A percentile compares a stretch with the other conserved stretches of the same genome.
These are phyloP conservation scores for Clarireedia paspali DNA, from an alignment of 2,329 filamentous ascomycete species.

Conservation along the genomic window DNA sequence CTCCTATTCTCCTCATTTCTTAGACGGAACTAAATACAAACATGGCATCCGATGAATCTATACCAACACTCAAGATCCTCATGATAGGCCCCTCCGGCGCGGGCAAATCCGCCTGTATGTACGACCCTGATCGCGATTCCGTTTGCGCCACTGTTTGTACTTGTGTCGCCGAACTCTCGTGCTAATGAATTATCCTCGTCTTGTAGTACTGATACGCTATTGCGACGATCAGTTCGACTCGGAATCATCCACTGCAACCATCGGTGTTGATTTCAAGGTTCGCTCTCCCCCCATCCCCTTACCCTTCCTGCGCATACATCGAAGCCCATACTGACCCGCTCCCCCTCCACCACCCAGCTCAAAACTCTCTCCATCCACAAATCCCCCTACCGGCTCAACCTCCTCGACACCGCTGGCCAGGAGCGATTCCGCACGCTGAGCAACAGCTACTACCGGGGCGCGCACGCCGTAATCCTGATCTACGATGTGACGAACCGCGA, in stretches of 20 bases:
- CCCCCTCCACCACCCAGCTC: slow-evolving; percentile 35
- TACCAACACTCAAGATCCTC: slow-evolving; percentile 45
- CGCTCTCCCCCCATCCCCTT: not conserved
- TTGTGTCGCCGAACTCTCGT: not conserved
- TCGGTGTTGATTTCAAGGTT: slow-evolving; percentile 51
- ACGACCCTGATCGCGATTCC: not conserved
- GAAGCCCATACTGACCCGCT: not conserved
- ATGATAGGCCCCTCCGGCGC: slow-evolving; percentile 49
- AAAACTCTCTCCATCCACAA: slow-evolving; percentile 46
- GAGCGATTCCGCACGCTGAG: slow-evolving; percentile 94
- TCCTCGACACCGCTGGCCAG: slow-evolving; percentile 84
- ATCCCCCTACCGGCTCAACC: slow-evolving; percentile 43
- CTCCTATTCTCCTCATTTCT: not conserved
- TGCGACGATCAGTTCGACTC: slow-evolving; percentile 51
- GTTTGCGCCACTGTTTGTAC: not conserved
- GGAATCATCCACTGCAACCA: slow-evolving; percentile 46
- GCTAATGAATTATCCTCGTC: not conserved
- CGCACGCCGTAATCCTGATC: slow-evolving; percentile 88
- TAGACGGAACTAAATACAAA: not conserved
- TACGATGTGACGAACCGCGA: slow-evolving; percentile 75
- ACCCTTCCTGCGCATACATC: not conserved
- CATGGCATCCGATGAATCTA: slow-evolving; percentile 39
- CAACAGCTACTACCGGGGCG: slow-evolving; percentile 90
- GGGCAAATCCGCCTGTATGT: slow-evolving; percentile 43
- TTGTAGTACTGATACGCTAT: slow-evolving; percentile 44